These are phyloP conservation scores for Backusella macrospora DNA, from an alignment of 192 early-diverging fungal genomes.

Conservation along the genomic window DNA sequence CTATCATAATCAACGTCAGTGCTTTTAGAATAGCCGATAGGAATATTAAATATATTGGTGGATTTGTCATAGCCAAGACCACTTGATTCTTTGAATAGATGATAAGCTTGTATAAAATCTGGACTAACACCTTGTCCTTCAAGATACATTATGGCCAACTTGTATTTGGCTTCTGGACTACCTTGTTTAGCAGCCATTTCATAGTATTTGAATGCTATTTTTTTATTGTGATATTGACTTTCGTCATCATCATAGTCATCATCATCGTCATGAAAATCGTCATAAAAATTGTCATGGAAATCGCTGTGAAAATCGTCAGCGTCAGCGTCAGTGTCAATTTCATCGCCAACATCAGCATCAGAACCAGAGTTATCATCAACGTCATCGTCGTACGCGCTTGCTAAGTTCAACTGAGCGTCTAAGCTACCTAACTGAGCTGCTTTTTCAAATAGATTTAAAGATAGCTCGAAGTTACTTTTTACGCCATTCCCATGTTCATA, in stretches of 20 bases:
- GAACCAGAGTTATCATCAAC: too few species aligned
- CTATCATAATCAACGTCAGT: neutral
- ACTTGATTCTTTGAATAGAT: neutral
- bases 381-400: neutral
- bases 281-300: too few species aligned
- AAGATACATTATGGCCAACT: neutral
- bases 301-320: too few species aligned
- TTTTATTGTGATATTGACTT: constrained; percentile 9
- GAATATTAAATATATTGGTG: neutral
- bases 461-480: too few species aligned
- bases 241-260: too few species aligned
- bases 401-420: neutral
- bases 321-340: too few species aligned
- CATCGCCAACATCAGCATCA: too few species aligned
- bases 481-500: too few species aligned
- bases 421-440: neutral
- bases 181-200: constrained; percentile 7
- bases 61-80: neutral
- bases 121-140: constrained; percentile 27
- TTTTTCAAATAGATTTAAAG: neutral
- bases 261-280: too few species aligned
- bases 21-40: neutral
- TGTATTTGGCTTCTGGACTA: neutral
- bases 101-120: neutral
- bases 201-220: constrained; percentile 26